phyloP scores from a whole-genome alignment of 2,329 filamentous ascomycete species.

The Paraconiothyrium sp. region DNA sequence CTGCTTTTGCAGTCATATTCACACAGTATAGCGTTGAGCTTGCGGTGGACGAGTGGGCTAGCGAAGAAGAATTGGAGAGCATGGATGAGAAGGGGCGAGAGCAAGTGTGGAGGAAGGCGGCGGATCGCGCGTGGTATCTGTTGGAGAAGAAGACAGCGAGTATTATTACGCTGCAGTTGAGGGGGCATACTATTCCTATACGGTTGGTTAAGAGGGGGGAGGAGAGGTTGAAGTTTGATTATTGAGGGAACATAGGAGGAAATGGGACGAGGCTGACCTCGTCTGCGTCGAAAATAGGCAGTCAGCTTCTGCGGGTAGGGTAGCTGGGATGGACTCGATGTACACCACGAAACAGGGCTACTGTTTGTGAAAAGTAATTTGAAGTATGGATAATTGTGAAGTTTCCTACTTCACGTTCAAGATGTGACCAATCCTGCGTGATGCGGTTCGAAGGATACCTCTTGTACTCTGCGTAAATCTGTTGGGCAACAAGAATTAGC shows the following conservation, averaged over 20 bases:
- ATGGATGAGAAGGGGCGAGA: slow-evolving; percentile 58
- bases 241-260: background rate
- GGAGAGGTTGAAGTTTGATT: slow-evolving; percentile 68
- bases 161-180: slow-evolving; percentile 78
- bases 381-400: no score
- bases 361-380: no score
- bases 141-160: slow-evolving; percentile 65
- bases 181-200: slow-evolving; percentile 68
- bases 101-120: slow-evolving; percentile 69
- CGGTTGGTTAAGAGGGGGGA: slow-evolving; percentile 73
- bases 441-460: no score
- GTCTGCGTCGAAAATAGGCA: no score
- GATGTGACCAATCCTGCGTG: no score
- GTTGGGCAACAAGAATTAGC: no score
- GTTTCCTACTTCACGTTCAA: no score
- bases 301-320: no score
- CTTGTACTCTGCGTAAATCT: no score
- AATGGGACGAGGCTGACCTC: no score
- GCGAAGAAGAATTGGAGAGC: slow-evolving; percentile 52
- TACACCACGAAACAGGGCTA: no score
- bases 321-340: no score
- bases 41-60: slow-evolving; percentile 63
- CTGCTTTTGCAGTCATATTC: slow-evolving; percentile 63
- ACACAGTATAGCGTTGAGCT: slow-evolving; percentile 73
- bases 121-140: slow-evolving; percentile 62